Evolutionary conservation across 441 rosid species (phyloP), one percentile per base, ranked within the genome.

Genomic region (Pelargonium citronellum): DNA sequence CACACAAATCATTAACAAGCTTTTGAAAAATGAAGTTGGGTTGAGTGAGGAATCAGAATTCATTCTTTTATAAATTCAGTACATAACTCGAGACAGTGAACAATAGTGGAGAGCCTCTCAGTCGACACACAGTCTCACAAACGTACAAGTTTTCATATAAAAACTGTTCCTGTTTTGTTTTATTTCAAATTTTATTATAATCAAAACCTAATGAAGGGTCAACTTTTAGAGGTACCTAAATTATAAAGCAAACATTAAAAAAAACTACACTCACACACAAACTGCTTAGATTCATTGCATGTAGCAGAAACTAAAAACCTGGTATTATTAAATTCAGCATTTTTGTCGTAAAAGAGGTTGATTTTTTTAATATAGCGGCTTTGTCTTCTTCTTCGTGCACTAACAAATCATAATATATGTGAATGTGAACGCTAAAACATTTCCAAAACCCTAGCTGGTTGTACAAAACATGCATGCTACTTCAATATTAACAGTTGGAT

Each of bases 231-330:
- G 53, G 55, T 27, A 60, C 62, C 67, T 51, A 53, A 71, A 46
- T 61, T 66, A 75, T 65, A 19, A 66, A 66, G 30, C 47, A 49
- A 74, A n/a, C 9, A 64, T 57, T 70, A 67, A 17, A 17, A 43
- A 20, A 71, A 61, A 8, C 7, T 27, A 46, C 24, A 51, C 16
- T 60, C 22, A 69, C 34, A 64, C 47, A 43, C 24, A 69, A 17
- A 49, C 17, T 24, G 39, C 16, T 20, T 79, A 66, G 80, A 80
- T 85, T 47, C 91, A 81, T 74, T 84, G 91, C 20, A 85, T 74
- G 16, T 20, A 61, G 74, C 58, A 13, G 17, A 51, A n/a, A 51
- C 17, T 1, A 30, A 30, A 30, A 30, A 30, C 37, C 37, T 30
- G 37, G 37, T 30, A 30, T 30, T 30, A 30, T 30, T 30, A 30